A percentile compares a stretch with the other conserved stretches of the same genome.
Evolutionary conservation across 139 green algal genomes (phyloP).

Genomic region (Chlorella sp.): DNA sequence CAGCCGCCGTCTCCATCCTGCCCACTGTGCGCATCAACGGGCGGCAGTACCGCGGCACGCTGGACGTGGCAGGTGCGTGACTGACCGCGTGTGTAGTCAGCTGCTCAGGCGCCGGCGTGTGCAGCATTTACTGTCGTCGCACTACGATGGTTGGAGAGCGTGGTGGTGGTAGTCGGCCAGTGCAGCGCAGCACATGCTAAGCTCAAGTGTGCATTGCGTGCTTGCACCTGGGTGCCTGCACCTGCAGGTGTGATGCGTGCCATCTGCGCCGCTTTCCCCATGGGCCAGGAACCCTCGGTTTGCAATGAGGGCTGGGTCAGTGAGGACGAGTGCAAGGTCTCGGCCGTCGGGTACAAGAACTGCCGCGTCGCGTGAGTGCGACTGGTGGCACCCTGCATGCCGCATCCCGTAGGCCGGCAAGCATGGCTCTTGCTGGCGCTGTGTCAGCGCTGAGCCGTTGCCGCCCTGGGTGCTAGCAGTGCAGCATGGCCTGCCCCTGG

Average conservation of each 20-base stretch:
- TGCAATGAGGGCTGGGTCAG: constrained; percentile 57
- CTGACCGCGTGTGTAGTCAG: too few relatives aligned
- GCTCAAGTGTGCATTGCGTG: neutral
- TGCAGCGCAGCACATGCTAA: too few relatives aligned
- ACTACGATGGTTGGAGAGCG: too few relatives aligned
- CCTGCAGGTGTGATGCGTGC: constrained; percentile 64
- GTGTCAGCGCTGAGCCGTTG: too few relatives aligned
- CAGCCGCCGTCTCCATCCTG: constrained; percentile 64
- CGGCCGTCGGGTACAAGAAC: constrained; percentile 44
- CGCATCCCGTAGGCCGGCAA: too few relatives aligned
- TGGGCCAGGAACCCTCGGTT: constrained; percentile 51
- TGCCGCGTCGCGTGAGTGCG: constrained; percentile 47
- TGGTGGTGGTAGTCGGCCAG: too few relatives aligned
- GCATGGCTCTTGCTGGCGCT: too few relatives aligned
- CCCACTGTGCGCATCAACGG: constrained; percentile 89
- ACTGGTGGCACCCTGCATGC: too few relatives aligned
- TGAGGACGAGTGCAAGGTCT: constrained; percentile 61
- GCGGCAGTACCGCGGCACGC: constrained; percentile 77
- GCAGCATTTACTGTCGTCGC: too few relatives aligned
- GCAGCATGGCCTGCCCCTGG: too few relatives aligned
- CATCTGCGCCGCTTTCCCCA: constrained; percentile 79
- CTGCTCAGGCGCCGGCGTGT: too few relatives aligned
- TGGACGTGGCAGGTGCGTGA: constrained; percentile 30
- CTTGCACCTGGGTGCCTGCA: neutral
- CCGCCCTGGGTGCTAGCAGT: too few relatives aligned